Percentiles rank a stretch among this genome's conserved stretches.
phyloP scores from a whole-genome alignment of 2,329 filamentous ascomycete species.

The Trichoderma hamatum region DNA sequence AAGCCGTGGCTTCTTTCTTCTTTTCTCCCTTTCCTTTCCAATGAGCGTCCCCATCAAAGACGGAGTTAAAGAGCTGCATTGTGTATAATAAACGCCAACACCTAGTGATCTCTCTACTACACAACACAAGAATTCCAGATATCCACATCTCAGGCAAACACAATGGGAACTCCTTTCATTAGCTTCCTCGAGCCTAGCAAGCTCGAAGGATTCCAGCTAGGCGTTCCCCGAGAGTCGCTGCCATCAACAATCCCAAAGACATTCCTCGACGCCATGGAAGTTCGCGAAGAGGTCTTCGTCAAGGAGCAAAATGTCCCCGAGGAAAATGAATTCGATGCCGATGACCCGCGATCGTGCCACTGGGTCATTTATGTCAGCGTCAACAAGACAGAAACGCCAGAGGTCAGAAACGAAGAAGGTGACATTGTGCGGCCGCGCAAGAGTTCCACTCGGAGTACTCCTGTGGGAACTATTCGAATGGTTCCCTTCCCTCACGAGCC shows the following conservation, averaged over 20 bases:
- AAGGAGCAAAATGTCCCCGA: conserved; percentile 60
- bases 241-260: conserved; percentile 50
- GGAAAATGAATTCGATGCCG: conserved; percentile 76
- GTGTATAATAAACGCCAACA: background rate
- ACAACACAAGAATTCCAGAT: background rate
- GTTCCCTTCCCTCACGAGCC: conserved; percentile 78
- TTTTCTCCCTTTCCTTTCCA: background rate
- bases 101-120: background rate
- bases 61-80: background rate
- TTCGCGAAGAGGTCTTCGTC: conserved; percentile 65
- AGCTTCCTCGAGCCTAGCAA: conserved; percentile 52
- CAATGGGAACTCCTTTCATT: conserved; percentile 56
- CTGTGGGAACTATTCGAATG: conserved; percentile 74
- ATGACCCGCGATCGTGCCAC: conserved; percentile 79
- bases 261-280: conserved; percentile 67
- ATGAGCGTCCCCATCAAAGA: background rate
- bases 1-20: background rate
- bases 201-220: conserved; percentile 52
- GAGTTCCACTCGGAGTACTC: conserved; percentile 52
- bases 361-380: conserved; percentile 82
- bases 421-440: conserved; percentile 46
- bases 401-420: conserved; percentile 49
- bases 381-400: conserved; percentile 48
- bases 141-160: conserved; percentile 4
- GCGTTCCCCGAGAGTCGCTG: conserved; percentile 48